Base-by-base conservation (phyloP, 1,284 basidiomycete species). In the Boletellus sp. region DNA sequence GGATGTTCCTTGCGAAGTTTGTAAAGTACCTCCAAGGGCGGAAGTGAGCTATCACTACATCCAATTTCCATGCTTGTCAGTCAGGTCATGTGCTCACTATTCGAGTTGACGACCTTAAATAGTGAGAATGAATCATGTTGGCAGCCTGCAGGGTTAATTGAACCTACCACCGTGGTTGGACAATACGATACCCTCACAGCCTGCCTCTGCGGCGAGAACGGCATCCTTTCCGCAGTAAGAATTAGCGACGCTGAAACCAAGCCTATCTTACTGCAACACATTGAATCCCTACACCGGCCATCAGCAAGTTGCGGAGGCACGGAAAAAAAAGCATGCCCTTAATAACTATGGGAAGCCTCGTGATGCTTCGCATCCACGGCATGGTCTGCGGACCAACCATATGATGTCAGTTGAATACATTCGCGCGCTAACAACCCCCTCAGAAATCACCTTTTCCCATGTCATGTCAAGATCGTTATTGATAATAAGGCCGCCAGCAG, bases 91-190 rank as follows among this genome's bases (percentile, higher is more conserved):
- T 38, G 63, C 78, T 64, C 60, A 87, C 86, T 79, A 89, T 52
- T 89, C 85, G 36, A 94, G 71, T 68, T 95, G 91, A 36, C 93
- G 81, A 37, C 84, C 83, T 86, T 48, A 9, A 50, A 41, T 8
- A 13, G 3, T 20, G 8, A 41, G 29, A 8, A 48, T 48, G 34
- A 48, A 48, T 27, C 36, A 40, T 22, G 44, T 36, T 33, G 10
- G 39, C 25, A 21, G 20, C 41, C n/a, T 16, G 23, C 16, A 26
- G 42, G 5, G 55, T 16, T 46, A 59, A 33, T 19, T 8, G 11
- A 17, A 61, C 45, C 80, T 56, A 82, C 93, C 92, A 49, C 91
- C 92, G 58, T 95, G 93, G 58, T 96, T 96, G 4, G 89, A 91
- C n/a, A 93, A 68, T 22, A 96, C 76, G 45, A 97, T 87, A 6